Conservation (phyloP, 116 monocot species). For the Thalassia testudinum region DNA sequence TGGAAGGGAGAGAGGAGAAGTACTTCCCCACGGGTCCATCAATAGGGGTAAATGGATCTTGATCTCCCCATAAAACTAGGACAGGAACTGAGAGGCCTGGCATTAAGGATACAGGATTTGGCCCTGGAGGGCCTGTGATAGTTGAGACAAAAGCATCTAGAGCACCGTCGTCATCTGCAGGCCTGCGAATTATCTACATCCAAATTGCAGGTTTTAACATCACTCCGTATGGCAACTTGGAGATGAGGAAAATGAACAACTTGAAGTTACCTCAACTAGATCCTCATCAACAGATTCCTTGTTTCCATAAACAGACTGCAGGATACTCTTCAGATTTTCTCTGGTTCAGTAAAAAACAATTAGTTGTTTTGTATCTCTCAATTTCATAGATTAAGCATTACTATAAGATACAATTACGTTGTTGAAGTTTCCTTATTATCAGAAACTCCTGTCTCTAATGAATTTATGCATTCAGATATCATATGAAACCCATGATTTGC, state of each 20-base stretch:
- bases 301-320: constrained; percentile 66
- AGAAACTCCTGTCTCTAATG: too few species aligned
- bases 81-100: constrained; percentile 51
- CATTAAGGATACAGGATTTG: constrained; percentile 67
- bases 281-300: constrained; percentile 76
- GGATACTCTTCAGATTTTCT: constrained; percentile 61
- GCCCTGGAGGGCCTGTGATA: constrained; percentile 91
- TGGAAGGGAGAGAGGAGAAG: constrained; percentile 63
- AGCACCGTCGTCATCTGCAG: constrained; percentile 73
- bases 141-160: constrained; percentile 89
- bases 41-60: constrained; percentile 81
- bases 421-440: too few species aligned
- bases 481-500: too few species aligned
- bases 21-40: constrained; percentile 90
- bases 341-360: constrained; percentile 15
- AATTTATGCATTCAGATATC: too few species aligned
- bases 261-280: constrained; percentile 46
- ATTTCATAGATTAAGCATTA: too few species aligned
- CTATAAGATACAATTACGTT: too few species aligned
- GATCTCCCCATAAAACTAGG: constrained; percentile 79
- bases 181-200: constrained; percentile 63
- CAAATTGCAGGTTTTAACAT: constrained; percentile 3
- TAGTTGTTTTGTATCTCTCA: too few species aligned
- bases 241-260: too few species aligned
- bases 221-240: too few species aligned